Base-by-base conservation (phyloP, 1,284 basidiomycete genomes). In the Ustilago tritici region DNA sequence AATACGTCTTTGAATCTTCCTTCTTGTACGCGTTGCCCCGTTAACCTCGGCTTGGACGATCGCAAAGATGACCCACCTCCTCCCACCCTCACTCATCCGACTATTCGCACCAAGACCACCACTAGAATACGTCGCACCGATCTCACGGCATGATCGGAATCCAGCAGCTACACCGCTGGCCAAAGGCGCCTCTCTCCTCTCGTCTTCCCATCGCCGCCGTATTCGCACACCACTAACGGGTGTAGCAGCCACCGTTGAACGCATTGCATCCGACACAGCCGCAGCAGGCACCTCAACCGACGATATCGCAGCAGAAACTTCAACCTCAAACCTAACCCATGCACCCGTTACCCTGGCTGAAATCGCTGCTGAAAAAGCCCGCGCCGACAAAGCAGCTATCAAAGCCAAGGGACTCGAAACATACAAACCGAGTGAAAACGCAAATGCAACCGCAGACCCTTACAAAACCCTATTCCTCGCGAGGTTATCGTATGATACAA, bases 391-490 rank as follows among this genome's bases (percentile, higher is more conserved):
- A 56, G 65, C 67, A 6, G 64, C 70, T 9, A 65, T 41, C 11
- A 78, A 78, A 40, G 56, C 47, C 9, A 47, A 38, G 9, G 69
- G 69, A 1, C 10, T 78, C 0, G 65, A 75, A 28, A 19, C 36
- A n/a, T 78, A 95, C 88, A 93, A 95, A 85, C 96, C 96, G 11
- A 89, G 92, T 40, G 92, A 95, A 55, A 95, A 99, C 82, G 74
- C 92, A n/a, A 91, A 97, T 84, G 95, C 95, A n/a, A 89, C 92
- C 36, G 95, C 97, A 1, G 97, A 99, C 84, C 96, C 97, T 4
- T 99, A 98, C 89, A 98, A 98, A 87, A 99, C 97, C 0, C 89
- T 99, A 11, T 99, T 99, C 87, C 94, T 99, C 71, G 93, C 95
- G 32, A 91, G 95, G 74, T 88, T 99, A 84, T 60, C 94, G 72